A percentile compares a stretch with the other conserved stretches of the same genome.
phyloP scores from a whole-genome alignment of 306 rosid genomes.

The Quercus agrifolia region DNA sequence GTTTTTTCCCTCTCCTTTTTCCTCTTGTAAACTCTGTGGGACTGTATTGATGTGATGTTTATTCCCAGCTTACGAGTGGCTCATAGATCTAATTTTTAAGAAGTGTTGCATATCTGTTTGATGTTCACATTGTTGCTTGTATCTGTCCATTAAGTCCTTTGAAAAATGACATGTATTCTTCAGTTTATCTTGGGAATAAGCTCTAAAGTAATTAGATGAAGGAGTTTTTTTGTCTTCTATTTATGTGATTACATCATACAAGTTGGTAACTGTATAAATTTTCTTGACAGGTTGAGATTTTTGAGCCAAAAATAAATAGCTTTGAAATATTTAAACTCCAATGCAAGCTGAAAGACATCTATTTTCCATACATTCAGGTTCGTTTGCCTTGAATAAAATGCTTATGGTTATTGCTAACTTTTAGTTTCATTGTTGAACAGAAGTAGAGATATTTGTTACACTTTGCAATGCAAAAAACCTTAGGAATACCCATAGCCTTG shows the following conservation, averaged over 20 bases:
- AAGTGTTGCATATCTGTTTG: background rate
- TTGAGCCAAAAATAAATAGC: conserved; percentile 26
- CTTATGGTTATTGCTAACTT: background rate
- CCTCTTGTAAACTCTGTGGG: too few relatives aligned
- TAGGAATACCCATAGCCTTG: background rate
- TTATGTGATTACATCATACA: background rate
- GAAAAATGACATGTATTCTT: background rate
- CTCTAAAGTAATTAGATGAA: background rate
- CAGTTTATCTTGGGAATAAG: background rate
- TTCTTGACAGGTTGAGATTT: conserved; percentile 52
- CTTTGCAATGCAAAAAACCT: background rate
- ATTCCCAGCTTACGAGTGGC: background rate
- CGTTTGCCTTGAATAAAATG: conserved; percentile 1
- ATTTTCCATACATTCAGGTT: conserved; percentile 74
- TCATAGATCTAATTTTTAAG: background rate
- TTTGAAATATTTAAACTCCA: conserved; percentile 32
- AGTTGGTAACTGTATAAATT: background rate
- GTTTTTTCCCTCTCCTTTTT: too few relatives aligned
- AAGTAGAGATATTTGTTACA: background rate
- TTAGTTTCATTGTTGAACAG: background rate
- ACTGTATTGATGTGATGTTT: background rate
- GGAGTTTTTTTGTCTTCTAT: background rate
- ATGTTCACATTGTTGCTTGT: background rate
- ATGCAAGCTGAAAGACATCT: conserved; percentile 60
- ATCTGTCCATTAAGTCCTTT: background rate